Conservation (phyloP, 1,139 yeast genomes). For the Pichia sp. region DNA sequence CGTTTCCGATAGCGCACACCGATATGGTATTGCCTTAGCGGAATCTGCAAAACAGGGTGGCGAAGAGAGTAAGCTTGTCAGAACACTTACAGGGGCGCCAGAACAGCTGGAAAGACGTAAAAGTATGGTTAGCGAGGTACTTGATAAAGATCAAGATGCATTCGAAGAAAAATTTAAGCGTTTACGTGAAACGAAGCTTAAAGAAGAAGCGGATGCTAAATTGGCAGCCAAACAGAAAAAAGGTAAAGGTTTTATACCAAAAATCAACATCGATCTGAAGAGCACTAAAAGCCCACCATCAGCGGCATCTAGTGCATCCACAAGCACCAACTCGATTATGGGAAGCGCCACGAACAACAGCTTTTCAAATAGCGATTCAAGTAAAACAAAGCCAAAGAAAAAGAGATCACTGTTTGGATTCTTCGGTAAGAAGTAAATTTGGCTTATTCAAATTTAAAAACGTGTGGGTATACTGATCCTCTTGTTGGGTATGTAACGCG, state of each 20-base stretch:
- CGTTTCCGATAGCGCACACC: constrained; percentile 25
- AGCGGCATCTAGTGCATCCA: neutral
- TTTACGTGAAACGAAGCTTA: constrained; percentile 7
- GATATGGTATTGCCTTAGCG: constrained; percentile 25
- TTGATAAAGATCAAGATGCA: constrained; percentile 5
- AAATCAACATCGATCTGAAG: constrained; percentile 6
- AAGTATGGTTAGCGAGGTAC: constrained; percentile 11
- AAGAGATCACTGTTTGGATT: too few relatives aligned
- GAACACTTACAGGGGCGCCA: constrained; percentile 28
- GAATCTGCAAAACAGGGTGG: constrained; percentile 25
- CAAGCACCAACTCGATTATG: neutral
- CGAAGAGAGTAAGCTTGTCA: constrained; percentile 24
- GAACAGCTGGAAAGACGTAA: constrained; percentile 13
- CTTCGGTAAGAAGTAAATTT: too few relatives aligned
- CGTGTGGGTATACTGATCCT: too few relatives aligned
- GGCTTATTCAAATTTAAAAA: too few relatives aligned
- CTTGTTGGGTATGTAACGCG: too few relatives aligned
- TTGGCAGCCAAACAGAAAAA: neutral
- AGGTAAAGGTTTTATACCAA: constrained; percentile 1
- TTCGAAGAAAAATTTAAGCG: constrained; percentile 9
- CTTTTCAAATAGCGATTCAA: too few relatives aligned
- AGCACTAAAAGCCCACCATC: neutral
- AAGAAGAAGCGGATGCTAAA: constrained; percentile 3
- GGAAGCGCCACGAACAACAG: neutral
- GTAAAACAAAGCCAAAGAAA: too few relatives aligned